Conservation (phyloP, 768 basidiomycete genomes). For the Piloderma croceum region DNA sequence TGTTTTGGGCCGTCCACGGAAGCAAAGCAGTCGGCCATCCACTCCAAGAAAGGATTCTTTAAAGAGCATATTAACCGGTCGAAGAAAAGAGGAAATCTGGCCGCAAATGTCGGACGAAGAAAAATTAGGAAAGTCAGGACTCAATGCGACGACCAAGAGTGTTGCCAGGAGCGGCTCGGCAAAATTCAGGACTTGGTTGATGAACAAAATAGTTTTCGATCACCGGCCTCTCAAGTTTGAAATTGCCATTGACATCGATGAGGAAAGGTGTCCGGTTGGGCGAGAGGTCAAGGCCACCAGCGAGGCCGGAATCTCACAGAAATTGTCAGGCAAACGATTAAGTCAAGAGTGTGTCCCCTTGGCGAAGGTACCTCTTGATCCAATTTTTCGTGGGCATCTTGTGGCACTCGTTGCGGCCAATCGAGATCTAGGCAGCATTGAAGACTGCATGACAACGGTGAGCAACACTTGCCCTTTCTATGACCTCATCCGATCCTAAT, state of each 20-base stretch:
- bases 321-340: no score
- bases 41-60: constrained; percentile 31
- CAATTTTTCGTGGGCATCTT: no score
- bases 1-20: constrained; percentile 18
- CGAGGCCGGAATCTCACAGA: no score
- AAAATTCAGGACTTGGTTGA: constrained; percentile 59
- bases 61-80: constrained; percentile 38
- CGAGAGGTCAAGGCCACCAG: constrained; percentile 25
- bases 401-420: constrained; percentile 47
- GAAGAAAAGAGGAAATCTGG: constrained; percentile 35
- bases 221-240: constrained; percentile 34
- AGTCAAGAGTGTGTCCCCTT: no score
- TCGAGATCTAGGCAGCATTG: constrained; percentile 53
- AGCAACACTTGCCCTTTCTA: constrained; percentile 17
- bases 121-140: constrained; percentile 6
- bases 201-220: constrained; percentile 41
- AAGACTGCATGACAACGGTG: constrained; percentile 50
- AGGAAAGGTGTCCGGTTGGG: constrained; percentile 35
- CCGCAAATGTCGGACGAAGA: constrained; percentile 24
- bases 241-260: constrained; percentile 37
- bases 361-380: no score
- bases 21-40: neutral
- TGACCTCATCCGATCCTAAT: constrained; percentile 6
- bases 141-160: no score
- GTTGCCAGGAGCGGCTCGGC: constrained; percentile 31